Evolutionary conservation across 352 stramenopile species (phyloP).

Genomic region (Phytophthora gonapodyides): DNA sequence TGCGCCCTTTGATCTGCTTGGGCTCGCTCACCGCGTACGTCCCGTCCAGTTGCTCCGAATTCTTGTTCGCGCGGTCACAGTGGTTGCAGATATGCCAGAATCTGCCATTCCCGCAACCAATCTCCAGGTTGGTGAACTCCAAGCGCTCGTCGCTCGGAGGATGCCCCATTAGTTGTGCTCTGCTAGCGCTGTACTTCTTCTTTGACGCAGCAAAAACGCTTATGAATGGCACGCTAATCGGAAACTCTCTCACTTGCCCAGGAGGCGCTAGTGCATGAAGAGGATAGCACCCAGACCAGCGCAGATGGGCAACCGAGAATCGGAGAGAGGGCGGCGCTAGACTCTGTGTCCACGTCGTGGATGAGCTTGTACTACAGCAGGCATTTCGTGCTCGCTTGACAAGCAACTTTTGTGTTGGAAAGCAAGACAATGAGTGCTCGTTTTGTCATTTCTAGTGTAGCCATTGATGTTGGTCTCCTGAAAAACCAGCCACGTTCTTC

Average conservation of each 20-base stretch:
- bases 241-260: no score
- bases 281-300: no score
- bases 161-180: neutral
- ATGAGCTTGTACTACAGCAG: no score
- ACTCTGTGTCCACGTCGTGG: no score
- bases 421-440: no score
- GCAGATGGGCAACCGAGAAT: no score
- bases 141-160: neutral
- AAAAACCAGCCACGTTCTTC: neutral
- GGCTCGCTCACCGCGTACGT: neutral
- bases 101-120: constrained; percentile 1
- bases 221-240: no score
- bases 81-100: neutral
- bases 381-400: no score
- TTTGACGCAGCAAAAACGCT: neutral
- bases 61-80: neutral
- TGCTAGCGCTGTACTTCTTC: neutral
- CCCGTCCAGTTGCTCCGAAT: neutral
- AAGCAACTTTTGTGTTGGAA: no score
- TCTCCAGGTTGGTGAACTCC: constrained; percentile 4
- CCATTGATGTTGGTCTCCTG: neutral
- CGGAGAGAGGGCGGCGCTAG: no score
- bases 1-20: neutral
- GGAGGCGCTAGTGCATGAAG: no score
- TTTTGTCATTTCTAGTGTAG: neutral